Base-by-base conservation (phyloP, 2,329 filamentous ascomycete species). In the Magnaporthiopsis incrustans region DNA sequence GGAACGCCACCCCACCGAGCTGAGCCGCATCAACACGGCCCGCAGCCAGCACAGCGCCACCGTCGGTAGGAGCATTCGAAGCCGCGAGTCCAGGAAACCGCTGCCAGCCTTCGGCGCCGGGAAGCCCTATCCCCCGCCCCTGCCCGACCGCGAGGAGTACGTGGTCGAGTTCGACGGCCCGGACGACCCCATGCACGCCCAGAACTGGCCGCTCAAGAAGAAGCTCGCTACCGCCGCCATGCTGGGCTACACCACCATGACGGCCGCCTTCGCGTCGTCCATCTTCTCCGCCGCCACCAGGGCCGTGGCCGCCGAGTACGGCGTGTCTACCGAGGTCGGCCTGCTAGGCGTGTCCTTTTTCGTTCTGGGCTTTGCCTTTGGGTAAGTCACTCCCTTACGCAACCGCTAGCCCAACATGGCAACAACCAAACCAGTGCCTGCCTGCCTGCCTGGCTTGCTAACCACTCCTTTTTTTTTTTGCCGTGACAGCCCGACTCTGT, bases 151-250 rank as follows among this genome's bases (percentile, higher is more conserved):
- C 69, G 90, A 93, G 70, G 86, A 90, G 67, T 94, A 93, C 71
- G 89, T 70, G 0, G 90, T 93, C 58, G 90, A 92, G 74, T 97
- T 96, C 71, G 89, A 93, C 69, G 92, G 92, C 0, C 88, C 86
- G 1, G 82, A 92, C 67, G 92, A 97, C 71, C 92, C 92, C 2
- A 72, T 93, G 66, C 92, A 96, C 75, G 89, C 91, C 1, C 90
- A 94, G 77, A 97, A 97, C 73, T 97, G 92, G 92, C 82, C 89
- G 0, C 71, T 90, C 63, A 84, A 78, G 72, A 93, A 90, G 79
- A 97, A 96, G 86, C 61, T 92, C 56, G 69, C 84, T 5, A 90
- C 88, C 0, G 85, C 86, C 26, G 81, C 81, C 57, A 87, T 92
- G 70, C 78, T 93, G 57, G 89, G 87, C 22, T 92, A 87, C 70